Evolutionary conservation across 148 eudicot genomes (phyloP), one percentile per base, ranked within the genome.

Genomic region (Camellia japonica): DNA sequence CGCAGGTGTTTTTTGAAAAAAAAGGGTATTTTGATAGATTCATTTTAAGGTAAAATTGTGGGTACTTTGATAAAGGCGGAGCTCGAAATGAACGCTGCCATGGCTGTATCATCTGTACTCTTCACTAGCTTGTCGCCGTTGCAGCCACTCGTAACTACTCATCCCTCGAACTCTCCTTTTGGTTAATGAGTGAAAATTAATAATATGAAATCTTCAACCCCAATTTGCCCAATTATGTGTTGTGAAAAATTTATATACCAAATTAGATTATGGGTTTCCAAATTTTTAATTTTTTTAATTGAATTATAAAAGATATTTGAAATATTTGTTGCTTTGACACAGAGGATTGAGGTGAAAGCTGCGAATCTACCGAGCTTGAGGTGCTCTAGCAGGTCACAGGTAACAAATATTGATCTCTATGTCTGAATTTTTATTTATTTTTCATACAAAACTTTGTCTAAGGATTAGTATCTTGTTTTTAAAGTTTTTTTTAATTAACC

Each of bases 341-440:
- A 86, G 93, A 88, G 85, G 77, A 52, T 77, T 23, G 86, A 66
- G 52, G 68, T 20, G 64, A 66, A 77, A 54, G 6, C 80, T 54
- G 46, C 59, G 54, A 76, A 65, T 63, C 83, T 61, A 52, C 69
- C 82, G 70, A 59, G 80, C 54, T 55, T 56, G 71, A 80, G 80
- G 78, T 83, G 75, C 79, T 80, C 77, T 8, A 56, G 78, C 30
- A 81, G 68, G 70, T 67, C 89, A 18, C 87, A 86, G 86, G 93
- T 87, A 54, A 52, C 73, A 42, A 72, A 78, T 78, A 20, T 78
- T 20, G 51, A 46, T 9, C 47, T 75, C 46, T 51, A 30, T 38
- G 38, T 9, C 15, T 79, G 13, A 30, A 30, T 30, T 30, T 30
- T 30, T 30, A 30, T 30, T 30, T 30, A 30, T 30, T 30, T 30